Base-by-base conservation (phyloP, 129 eudicot genomes). In the Tagetes erecta region DNA sequence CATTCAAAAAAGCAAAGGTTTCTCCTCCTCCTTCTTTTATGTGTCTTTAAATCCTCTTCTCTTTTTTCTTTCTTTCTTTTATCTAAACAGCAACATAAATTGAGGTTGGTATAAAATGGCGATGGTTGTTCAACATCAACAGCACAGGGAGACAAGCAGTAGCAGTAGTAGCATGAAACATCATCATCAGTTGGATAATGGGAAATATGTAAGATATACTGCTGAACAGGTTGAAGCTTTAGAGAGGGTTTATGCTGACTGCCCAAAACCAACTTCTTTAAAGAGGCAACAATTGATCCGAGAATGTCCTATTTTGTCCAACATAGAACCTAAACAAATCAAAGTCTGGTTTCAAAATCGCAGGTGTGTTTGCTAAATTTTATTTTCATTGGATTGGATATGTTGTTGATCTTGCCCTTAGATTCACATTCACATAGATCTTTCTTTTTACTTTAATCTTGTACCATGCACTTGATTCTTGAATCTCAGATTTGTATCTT, bases 291-390 rank as follows among this genome's bases (percentile, higher is more conserved):
- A 91, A 39, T 83, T 91, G 85, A 85, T 91, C 62, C 78, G 96
- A 35, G 97, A 91, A 38, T 91, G 97, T 75, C 96, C 92, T 46
- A 88, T 88, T 72, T 74, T 91, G 49, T 83, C 97, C 42, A 91
- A 91, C 82, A 88, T 91, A 62, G 97, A 91, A 47, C 96, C 97
- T 36, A 91, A 91, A 76, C 97, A 91, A 81, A 91, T 91, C 82
- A 91, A 91, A 88, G 97, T 91, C 46, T 91, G 97, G 97, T 91
- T 91, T 71, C 97, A 91, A 51, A 91, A 91, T 77, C 88, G 97
- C 65, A 91, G 97, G 97, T 91, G 57, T 7, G 1, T 71, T 46
- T 72, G 30, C 63, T 11, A 55, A 3, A 14, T 41, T 27, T 9
- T 8, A 30, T 20, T 41, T 71, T 8, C 53, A 39, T 46, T 66